Conservation (phyloP, 495 filamentous ascomycete genomes). For the Lasiosphaeriaceae sp. region DNA sequence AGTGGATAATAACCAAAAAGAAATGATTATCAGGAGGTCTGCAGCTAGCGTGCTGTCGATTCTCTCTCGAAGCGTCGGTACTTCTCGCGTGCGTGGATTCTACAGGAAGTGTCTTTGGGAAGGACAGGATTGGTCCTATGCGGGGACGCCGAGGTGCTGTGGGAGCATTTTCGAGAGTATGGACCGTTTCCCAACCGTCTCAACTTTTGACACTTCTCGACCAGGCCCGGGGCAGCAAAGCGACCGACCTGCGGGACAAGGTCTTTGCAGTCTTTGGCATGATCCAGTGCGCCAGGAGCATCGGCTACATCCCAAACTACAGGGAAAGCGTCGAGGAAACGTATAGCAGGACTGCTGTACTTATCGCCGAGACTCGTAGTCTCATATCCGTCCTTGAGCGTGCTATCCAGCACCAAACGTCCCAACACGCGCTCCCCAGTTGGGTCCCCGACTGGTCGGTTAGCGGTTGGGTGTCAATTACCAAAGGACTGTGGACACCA, state of each 20-base stretch:
- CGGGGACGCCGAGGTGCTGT: neutral
- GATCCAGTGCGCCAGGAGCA: neutral
- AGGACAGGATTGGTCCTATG: conserved; percentile 4
- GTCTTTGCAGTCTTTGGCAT: conserved; percentile 18
- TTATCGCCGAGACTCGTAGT: neutral
- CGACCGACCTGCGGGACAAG: conserved; percentile 21
- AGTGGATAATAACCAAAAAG: neutral
- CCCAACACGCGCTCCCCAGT: neutral
- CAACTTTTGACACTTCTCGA: conserved; percentile 5
- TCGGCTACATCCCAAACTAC: conserved; percentile 11
- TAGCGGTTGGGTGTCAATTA: neutral
- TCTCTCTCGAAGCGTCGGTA: conserved; percentile 4
- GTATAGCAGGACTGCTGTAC: neutral
- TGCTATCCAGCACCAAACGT: neutral
- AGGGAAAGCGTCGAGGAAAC: conserved; percentile 1
- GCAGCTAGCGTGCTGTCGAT: neutral
- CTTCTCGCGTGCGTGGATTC: conserved; percentile 18
- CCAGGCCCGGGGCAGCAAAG: conserved; percentile 6
- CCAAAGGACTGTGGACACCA: neutral
- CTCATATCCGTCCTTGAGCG: neutral
- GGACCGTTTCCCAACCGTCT: neutral
- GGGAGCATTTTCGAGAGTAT: conserved; percentile 6
- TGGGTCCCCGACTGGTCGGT: conserved; percentile 4
- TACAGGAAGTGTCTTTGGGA: conserved; percentile 13
- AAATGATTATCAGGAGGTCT: neutral